These are phyloP conservation scores for Chaetomium sp. DNA, from an alignment of 2,329 filamentous ascomycete genomes.

Conservation along the genomic window DNA sequence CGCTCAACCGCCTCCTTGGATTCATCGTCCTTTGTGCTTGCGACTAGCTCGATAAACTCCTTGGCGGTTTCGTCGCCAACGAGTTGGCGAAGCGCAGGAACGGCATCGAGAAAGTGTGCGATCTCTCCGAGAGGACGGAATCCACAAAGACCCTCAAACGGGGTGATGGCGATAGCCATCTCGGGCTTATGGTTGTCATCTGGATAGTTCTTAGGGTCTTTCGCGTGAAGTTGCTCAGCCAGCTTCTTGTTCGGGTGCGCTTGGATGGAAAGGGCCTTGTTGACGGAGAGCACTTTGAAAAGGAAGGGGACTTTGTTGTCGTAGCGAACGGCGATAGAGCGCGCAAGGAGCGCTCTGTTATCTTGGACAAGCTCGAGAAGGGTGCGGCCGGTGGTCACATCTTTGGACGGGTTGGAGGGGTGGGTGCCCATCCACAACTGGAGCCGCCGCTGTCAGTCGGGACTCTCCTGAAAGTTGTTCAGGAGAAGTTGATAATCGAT, in stretches of 20 bases:
- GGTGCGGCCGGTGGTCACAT: conserved; percentile 74
- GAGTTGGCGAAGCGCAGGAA: conserved; percentile 54
- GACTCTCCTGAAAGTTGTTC: not conserved
- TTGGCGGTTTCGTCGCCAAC: conserved; percentile 59
- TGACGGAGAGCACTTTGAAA: conserved; percentile 95
- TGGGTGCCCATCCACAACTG: conserved; percentile 99
- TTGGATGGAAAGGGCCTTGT: conserved; percentile 94
- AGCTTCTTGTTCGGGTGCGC: conserved; percentile 95
- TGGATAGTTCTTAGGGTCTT: conserved; percentile 89
- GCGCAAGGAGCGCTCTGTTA: conserved; percentile 75
- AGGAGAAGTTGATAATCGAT: conserved; percentile 8
- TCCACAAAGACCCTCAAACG: conserved; percentile 92
- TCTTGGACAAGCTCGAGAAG: conserved; percentile 83
- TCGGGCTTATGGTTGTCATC: conserved; percentile 99
- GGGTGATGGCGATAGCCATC: conserved; percentile 96
- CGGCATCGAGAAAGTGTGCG: conserved; percentile 64
- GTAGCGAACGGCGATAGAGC: conserved; percentile 66
- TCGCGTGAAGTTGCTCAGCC: conserved; percentile 78
- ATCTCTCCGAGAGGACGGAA: conserved; percentile 88
- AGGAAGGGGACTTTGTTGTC: conserved; percentile 83
- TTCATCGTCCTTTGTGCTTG: conserved; percentile 37
- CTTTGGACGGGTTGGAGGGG: conserved; percentile 88
- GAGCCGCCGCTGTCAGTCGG: not conserved
- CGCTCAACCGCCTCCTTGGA: conserved; percentile 33
- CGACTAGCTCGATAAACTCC: conserved; percentile 48